These are phyloP conservation scores for Piper longum DNA, from an alignment of 164 flowering plant species.

Conservation along the genomic window DNA sequence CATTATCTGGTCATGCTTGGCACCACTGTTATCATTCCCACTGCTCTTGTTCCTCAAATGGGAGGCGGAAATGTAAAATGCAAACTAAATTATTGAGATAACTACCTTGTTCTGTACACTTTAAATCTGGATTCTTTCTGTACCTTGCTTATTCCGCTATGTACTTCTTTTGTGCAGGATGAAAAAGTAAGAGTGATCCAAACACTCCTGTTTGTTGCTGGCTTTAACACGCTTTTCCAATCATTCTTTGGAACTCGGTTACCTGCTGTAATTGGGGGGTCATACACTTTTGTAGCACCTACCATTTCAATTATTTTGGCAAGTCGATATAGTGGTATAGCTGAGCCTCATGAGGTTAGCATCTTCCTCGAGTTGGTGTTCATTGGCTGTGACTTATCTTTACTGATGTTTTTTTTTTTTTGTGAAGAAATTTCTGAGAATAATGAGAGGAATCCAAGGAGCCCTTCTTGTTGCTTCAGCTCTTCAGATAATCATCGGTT, in stretches of 20 bases:
- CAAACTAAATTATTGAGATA: conserved; percentile 1
- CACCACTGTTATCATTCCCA: conserved; percentile 82
- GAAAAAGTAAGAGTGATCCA: conserved; percentile 87
- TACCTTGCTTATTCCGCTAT: not conserved
- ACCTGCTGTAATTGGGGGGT: conserved; percentile 85
- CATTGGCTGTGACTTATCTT: not conserved
- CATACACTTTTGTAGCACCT: conserved; percentile 66
- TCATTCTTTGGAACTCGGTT: conserved; percentile 78
- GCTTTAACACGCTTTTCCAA: conserved; percentile 66
- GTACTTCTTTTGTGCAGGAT: conserved; percentile 24
- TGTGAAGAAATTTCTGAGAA: conserved; percentile 65
- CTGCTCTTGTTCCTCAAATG: conserved; percentile 95
- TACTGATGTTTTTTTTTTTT: not conserved
- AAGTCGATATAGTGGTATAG: conserved; percentile 49
- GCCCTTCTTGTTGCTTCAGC: conserved; percentile 83
- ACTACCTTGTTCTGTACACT: conserved; percentile 1
- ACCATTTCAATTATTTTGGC: conserved; percentile 77
- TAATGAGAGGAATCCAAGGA: conserved; percentile 85
- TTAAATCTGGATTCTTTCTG: not conserved
- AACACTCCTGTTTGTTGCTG: conserved; percentile 83
- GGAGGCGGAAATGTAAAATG: conserved; percentile 91
- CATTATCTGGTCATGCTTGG: conserved; percentile 96
- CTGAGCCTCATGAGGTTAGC: conserved; percentile 60
- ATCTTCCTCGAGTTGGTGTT: not conserved
- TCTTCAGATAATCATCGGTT: conserved; percentile 76